Conservation (phyloP, 78 protist species). For the Tieghemostelium lacteum region DNA sequence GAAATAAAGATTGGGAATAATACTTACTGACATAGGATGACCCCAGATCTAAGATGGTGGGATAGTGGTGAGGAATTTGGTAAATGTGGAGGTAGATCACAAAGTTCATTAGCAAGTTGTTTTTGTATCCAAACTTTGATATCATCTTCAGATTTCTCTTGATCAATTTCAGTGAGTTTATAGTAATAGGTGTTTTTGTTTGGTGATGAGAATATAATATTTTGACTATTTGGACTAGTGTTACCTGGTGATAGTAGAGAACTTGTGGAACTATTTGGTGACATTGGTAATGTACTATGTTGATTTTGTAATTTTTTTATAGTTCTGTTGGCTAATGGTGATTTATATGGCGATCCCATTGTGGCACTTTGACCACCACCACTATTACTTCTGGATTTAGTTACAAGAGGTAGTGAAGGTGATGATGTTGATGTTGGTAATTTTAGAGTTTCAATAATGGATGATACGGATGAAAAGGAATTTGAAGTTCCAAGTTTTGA, state of each 20-base stretch:
- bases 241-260: background rate
- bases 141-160: constrained; percentile 28
- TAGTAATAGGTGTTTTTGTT: background rate
- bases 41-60: constrained; percentile 20
- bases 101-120: background rate
- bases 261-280: background rate
- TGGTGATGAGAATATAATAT: background rate
- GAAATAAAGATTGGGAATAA: background rate
- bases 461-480: no score
- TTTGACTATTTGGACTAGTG: background rate
- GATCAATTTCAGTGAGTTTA: constrained; percentile 3
- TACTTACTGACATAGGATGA: constrained; percentile 14
- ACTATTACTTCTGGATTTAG: background rate
- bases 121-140: constrained; percentile 34
- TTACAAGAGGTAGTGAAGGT: background rate
- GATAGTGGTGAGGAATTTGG: constrained; percentile 4
- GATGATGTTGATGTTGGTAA: constrained; percentile 18
- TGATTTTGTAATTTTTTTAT: background rate
- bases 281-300: background rate
- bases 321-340: no score
- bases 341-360: no score
- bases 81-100: background rate
- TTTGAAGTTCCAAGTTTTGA: no score
- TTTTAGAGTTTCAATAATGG: no score
- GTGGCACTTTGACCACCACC: no score